Evolutionary conservation across 2,329 filamentous ascomycete species (phyloP).

Genomic region (Pyricularia pennisetigena): DNA sequence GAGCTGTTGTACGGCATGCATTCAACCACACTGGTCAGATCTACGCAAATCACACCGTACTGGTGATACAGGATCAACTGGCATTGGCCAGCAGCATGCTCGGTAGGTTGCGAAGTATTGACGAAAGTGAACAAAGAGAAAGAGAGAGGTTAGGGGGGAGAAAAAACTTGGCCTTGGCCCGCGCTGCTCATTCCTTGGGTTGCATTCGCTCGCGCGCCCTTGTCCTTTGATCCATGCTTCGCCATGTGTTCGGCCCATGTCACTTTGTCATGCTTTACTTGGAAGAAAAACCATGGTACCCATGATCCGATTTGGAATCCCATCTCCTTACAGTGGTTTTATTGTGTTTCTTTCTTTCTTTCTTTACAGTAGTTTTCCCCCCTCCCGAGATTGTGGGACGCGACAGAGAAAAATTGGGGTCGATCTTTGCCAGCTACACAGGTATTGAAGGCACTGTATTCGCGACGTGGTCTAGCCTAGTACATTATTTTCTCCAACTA

Average conservation of each 20-base stretch:
- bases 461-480: background rate
- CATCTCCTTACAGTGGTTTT: background rate
- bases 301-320: background rate
- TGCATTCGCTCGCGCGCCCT: background rate
- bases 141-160: too few species aligned
- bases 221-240: background rate
- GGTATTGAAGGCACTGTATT: too few species aligned
- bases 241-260: background rate
- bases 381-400: background rate
- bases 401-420: background rate
- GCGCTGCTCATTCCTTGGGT: background rate
- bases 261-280: background rate
- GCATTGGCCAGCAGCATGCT: background rate
- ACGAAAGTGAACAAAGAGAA: background rate
- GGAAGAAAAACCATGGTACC: background rate
- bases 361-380: background rate
- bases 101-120: background rate
- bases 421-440: background rate
- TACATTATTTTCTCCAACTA: background rate
- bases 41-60: background rate
- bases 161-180: background rate
- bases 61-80: background rate
- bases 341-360: background rate
- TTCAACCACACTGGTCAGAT: background rate
- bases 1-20: background rate